Percentiles rank a stretch among this genome's conserved stretches.
phyloP scores from a whole-genome alignment of 192 early-diverging fungal species.

The Chytriomyces sp. region DNA sequence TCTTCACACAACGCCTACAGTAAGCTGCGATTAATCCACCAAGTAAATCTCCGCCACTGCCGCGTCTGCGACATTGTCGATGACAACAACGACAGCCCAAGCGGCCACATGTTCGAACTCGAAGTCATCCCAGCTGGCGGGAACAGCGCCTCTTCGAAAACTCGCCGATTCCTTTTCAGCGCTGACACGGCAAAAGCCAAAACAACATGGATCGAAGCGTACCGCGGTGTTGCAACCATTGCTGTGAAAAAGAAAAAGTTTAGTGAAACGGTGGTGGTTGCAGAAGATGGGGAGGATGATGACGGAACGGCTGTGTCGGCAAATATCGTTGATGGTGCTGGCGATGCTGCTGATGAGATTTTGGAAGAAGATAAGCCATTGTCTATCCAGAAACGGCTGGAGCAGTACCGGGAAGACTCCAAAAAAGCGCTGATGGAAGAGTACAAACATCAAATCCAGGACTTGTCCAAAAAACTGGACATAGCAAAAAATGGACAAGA shows the following conservation, averaged over 20 bases:
- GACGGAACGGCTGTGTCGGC: conserved; percentile 6
- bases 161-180: conserved; percentile 50
- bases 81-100: conserved; percentile 16
- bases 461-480: conserved; percentile 11
- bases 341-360: conserved; percentile 8
- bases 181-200: conserved; percentile 40
- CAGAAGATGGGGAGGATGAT: conserved; percentile 40
- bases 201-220: conserved; percentile 56
- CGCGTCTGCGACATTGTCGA: conserved; percentile 55
- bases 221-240: conserved; percentile 40
- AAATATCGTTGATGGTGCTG: background rate
- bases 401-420: conserved; percentile 28
- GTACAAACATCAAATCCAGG: conserved; percentile 21
- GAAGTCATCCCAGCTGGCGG: conserved; percentile 42
- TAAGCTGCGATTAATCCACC: conserved; percentile 57
- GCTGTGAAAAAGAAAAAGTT: conserved; percentile 49
- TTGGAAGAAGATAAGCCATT: conserved; percentile 3
- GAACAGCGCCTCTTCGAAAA: conserved; percentile 14
- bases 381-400: conserved; percentile 23
- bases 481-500: background rate
- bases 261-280: conserved; percentile 33
- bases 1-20: background rate
- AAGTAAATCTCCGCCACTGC: conserved; percentile 48
- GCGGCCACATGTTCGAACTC: conserved; percentile 43
- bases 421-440: conserved; percentile 33